Percentiles rank a stretch among this genome's conserved stretches.
These are phyloP conservation scores for Nakaseomyces nivariensis DNA, from an alignment of 1,139 yeast genomes.

Conservation along the genomic window DNA sequence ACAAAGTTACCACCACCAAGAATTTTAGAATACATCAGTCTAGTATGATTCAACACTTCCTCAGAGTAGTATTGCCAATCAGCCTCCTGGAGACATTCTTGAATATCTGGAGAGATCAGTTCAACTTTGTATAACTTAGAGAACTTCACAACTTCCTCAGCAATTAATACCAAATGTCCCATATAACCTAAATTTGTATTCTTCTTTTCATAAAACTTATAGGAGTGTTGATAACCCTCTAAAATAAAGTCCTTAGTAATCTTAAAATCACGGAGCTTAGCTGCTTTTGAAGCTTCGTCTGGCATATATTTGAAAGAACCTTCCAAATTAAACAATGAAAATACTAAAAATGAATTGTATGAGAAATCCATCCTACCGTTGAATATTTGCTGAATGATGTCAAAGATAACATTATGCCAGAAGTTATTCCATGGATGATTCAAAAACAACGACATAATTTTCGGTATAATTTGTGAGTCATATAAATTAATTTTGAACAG, in stretches of 20 bases:
- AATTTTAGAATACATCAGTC: slow-evolving; percentile 90
- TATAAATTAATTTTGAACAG: slow-evolving; percentile 73
- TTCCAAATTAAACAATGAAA: slow-evolving; percentile 24
- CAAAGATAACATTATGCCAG: slow-evolving; percentile 94
- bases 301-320: slow-evolving; percentile 21
- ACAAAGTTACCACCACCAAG: slow-evolving; percentile 49
- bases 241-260: slow-evolving; percentile 70
- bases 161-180: slow-evolving; percentile 93
- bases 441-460: slow-evolving; percentile 75
- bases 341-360: slow-evolving; percentile 70
- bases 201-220: slow-evolving; percentile 51
- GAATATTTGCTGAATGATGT: slow-evolving; percentile 89
- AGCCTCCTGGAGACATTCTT: slow-evolving; percentile 33
- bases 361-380: slow-evolving; percentile 94
- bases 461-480: slow-evolving; percentile 71
- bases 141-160: slow-evolving; percentile 95
- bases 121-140: slow-evolving; percentile 36
- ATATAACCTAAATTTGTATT: slow-evolving; percentile 84
- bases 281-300: slow-evolving; percentile 1
- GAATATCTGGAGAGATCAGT: slow-evolving; percentile 30
- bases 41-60: slow-evolving; percentile 74
- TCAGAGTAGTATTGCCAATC: slow-evolving; percentile 83
- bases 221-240: slow-evolving; percentile 71
- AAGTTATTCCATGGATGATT: slow-evolving; percentile 96
- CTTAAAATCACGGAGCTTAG: slow-evolving; percentile 40